These are phyloP conservation scores for Orychophragmus violaceus DNA, from an alignment of 345 rosid genomes.

Conservation along the genomic window DNA sequence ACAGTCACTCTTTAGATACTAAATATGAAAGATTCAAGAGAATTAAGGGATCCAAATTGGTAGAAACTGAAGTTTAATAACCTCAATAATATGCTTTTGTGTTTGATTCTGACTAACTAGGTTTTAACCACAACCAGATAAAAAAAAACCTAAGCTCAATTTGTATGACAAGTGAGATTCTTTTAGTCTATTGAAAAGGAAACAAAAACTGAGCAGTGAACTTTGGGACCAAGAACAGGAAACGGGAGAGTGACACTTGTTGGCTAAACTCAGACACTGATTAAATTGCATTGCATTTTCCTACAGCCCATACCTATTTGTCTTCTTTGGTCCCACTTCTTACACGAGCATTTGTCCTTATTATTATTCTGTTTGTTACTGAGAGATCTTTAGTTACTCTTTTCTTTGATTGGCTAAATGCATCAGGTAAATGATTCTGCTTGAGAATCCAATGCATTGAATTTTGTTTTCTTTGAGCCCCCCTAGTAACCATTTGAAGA, in stretches of 20 bases:
- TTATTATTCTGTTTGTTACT: conserved; percentile 18
- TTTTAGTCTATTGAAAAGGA: conserved; percentile 6
- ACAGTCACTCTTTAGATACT: not conserved
- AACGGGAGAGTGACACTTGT: conserved; percentile 29
- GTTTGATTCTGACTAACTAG: conserved; percentile 8
- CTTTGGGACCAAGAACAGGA: conserved; percentile 19
- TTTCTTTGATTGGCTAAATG: conserved; percentile 13
- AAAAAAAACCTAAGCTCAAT: not conserved
- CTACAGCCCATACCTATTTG: conserved; percentile 14
- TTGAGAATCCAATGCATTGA: conserved; percentile 24
- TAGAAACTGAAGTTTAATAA: not conserved
- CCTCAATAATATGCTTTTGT: conserved; percentile 1
- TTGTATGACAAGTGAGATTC: conserved; percentile 11
- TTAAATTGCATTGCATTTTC: conserved; percentile 5
- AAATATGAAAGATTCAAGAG: not conserved
- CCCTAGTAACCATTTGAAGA: not conserved
- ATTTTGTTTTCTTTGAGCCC: not conserved
- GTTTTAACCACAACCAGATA: conserved; percentile 11
- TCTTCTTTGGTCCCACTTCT: conserved; percentile 34
- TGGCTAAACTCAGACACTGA: conserved; percentile 19
- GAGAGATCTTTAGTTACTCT: conserved; percentile 15
- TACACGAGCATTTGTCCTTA: conserved; percentile 5
- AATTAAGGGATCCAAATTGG: not conserved
- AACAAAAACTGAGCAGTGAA: conserved; percentile 16
- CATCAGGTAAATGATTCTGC: not conserved